Base-by-base conservation (phyloP, 176 grass and related monocot species). In the Paspalum notatum region DNA sequence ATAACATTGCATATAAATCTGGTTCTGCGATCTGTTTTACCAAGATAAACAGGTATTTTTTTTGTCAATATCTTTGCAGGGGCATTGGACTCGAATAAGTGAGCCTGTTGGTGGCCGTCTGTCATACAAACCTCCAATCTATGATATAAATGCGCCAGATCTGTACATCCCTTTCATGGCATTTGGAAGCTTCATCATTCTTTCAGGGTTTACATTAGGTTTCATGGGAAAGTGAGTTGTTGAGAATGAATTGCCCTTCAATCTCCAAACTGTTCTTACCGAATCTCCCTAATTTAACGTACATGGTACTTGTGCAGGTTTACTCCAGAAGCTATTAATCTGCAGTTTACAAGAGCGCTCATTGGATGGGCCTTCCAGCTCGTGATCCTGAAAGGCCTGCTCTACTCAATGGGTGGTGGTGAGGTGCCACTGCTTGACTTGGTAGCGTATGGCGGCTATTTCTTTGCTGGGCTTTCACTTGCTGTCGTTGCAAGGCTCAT, bases 161-260 rank as follows among this genome's bases (percentile, higher is more conserved):
- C 75, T 98, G 27, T 98, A 98, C 81, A 98, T 98, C 76, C 95
- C 90, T 76, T 92, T 93, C 73, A 93, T 98, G 95, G 90, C 95
- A 80, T 98, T 98, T 49, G 92, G 85, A 40, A 98, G 71, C 74
- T 98, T 94, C 81, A 74, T 98, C 59, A 77, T 98, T 63, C 90
- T 94, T 40, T 77, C 92, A 17, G 89, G 95, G 20, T 89, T 94
- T n/a, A 77, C 90, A 67, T 56, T 91, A 27, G 95, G 92, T 64
- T 89, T 98, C 74, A 68, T 87, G 76, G 92, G 95, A 84, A 98
- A 89, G 95, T 93, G 85, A 94, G 92, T 76, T 64, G 26, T 18
- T 55, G 2, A 5, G 21, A 10, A 11, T 6, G 21, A 10, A 11
- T 6, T 53, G 14, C 75, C 62, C 26, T 81, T 20, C 8, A 2